Evolutionary conservation across 352 stramenopile genomes (phyloP), one percentile per base, ranked within the genome.

Genomic region (Lagenidium sp.): DNA sequence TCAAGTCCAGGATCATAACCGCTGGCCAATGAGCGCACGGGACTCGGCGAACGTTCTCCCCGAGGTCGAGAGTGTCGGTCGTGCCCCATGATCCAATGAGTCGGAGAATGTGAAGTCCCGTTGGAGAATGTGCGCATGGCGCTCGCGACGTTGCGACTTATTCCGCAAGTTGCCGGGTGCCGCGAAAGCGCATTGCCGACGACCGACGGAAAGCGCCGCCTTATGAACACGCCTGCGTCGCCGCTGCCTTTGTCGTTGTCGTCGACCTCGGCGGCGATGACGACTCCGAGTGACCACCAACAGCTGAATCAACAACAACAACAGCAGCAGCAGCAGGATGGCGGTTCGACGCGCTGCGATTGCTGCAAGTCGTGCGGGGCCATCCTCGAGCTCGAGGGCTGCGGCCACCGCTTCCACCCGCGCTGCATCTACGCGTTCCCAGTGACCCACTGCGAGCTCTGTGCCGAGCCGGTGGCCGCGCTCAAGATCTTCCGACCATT

Each of bases 341-440:
- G 79, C 29, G 68, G 56, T 36, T 80, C 69, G 23, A 83, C 70
- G 41, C 73, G 73, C 36, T 89, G 73, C 41, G 65, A 85, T 31
- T 67, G 63, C 26, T 90, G 74, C 63, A 82, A 80, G 46, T 83
- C 65, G 10, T 82, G 68, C 51, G 74, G 74, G 24, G 77, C 74
- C 2, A 64, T 85, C 18, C 50, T 90, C 16, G 63, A 87, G 58
- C 53, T 86, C 34, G 66, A 72, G 32, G 59, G 62, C 36, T 90
- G 77, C 58, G 72, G 74, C 37, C 74, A 87, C 57, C 68, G 71
- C 7, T 90, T 87, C 66, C 77, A 90, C 51, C 59, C 74, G 47
- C 74, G 77, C 18, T 87, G 74, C 57, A 66, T 90, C 45, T 87
- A 71, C 61, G 25, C 68, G 53, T 90, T 69, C 68, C 71, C 77